Base-by-base conservation (phyloP, 306 rosid species). In the Arachis hypogaea region DNA sequence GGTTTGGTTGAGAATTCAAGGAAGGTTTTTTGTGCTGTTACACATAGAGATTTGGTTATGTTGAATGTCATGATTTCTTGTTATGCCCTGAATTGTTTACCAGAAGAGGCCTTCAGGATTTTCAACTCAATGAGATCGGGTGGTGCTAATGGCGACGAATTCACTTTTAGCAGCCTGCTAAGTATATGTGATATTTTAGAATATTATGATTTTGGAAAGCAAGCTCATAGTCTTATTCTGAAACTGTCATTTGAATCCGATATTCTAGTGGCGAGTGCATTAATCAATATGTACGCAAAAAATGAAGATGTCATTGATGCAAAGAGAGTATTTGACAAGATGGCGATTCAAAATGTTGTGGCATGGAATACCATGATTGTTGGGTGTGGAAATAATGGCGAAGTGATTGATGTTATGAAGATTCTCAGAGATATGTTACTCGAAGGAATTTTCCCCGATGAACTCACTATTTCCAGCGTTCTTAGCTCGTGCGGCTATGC, bases 11-110 rank as follows among this genome's bases (percentile, higher is more conserved):
- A 80, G 74, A 85, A 77, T 57, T 92, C 96, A 41, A 83, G 85
- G 74, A 51, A 59, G 59, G 90, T 79, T 59, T 93, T 93, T 60
- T 77, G 50, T 63, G 61, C 28, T 68, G 79, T 72, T 43, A 47
- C 43, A 18, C 63, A 30, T 55, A 86, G 56, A 78, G 97, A 93
- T 82, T 66, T 83, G 85, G 89, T 90, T 66, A 51, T 86, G 80
- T 88, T 96, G 96, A 93, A 93, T 80, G 97, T 88, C 84, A 91
- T 87, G 88, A 77, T 89, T 72, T 63, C 92, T 66, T 86, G 92
- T 61, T 87, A 82, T 76, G 84, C 77, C 47, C 81, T 82, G 14
- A 89, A 80, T 85, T 69, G 68, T 68, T 78, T 82, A 51, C 64
- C 80, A 14, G 9, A 57, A 75, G 85, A 80, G 52, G 88, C 93